Evolutionary conservation across 2,329 filamentous ascomycete species (phyloP), one percentile per base, ranked within the genome.

Genomic region (Grosmannia serpens): DNA sequence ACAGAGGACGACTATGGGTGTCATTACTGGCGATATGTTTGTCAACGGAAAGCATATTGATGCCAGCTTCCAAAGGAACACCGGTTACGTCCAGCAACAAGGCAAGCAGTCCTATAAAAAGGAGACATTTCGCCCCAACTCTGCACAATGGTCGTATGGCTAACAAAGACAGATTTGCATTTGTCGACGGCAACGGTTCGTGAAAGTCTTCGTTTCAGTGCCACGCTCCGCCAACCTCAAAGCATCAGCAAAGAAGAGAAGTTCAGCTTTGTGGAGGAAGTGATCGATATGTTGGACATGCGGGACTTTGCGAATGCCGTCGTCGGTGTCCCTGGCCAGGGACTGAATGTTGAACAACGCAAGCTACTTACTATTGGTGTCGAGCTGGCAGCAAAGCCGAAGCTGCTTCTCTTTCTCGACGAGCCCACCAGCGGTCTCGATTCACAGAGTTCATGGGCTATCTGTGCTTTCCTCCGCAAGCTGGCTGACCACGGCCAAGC

Each of bases 371-470:
- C 91, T 0, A 59, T 96, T 62, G 92, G 90, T 72, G 91, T 96
- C n/a, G 92, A 96, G 70, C 80, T 97, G 29, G 91, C 90, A 51
- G 91, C 92, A 5, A 96, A 94, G 75, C 92, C 92, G 6, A 85
- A 89, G 46, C 78, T 96, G 56, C 79, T 96, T 60, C 83, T 96
- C 53, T 96, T 96, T 75, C 83, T 96, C 46, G 91, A 96, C 66
- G 91, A 96, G 71, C 91, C 91, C n/a, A 96, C 91, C 4, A 95
- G 90, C 41, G 91, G 91, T 76, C 83, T 96, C 24, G 91, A 96
- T 72, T 89, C 85, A 67, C 91, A 96, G 71, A 95, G 91, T 1
- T 92, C 91, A 0, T 96, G 89, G 89, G 88, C 89, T 63, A 96
- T 96, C 68, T 80, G 91, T 51, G 86, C 89, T 70, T 81, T 96